Conservation (phyloP, 345 rosid genomes). For the Populus nigra region DNA sequence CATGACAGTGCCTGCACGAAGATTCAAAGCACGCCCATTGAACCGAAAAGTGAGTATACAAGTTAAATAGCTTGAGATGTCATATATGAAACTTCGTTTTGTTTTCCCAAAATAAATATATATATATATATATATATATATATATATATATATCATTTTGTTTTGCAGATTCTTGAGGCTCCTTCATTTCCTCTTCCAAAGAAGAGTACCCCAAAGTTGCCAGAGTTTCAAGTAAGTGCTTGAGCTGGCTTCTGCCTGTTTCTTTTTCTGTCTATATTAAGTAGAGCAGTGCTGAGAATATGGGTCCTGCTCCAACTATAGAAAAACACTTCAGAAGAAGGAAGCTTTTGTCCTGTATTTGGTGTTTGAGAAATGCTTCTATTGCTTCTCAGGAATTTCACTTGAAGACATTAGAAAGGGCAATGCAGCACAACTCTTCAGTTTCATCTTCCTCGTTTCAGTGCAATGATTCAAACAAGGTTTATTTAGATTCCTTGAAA, state of each 20-base stretch:
- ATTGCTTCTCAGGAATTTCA: conserved; percentile 67
- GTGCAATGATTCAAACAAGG: conserved; percentile 51
- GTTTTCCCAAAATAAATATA: conserved; percentile 7
- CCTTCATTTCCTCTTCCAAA: conserved; percentile 74
- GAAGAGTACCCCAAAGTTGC: conserved; percentile 74
- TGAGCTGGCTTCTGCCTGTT: conserved; percentile 4
- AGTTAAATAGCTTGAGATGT: conserved; percentile 7
- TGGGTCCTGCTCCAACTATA: neutral
- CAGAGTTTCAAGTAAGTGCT: conserved; percentile 78
- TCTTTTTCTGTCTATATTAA: neutral
- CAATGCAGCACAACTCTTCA: conserved; percentile 62
- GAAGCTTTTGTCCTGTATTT: conserved; percentile 5
- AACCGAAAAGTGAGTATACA: conserved; percentile 79
- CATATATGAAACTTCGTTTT: conserved; percentile 1
- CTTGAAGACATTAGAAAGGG: conserved; percentile 84
- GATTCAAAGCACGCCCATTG: conserved; percentile 91
- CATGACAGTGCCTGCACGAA: conserved; percentile 33
- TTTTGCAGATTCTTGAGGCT: conserved; percentile 74
- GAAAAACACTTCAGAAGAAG: neutral
- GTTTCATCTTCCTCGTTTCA: conserved; percentile 42
- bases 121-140: neutral
- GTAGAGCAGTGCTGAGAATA: neutral
- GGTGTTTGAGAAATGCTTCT: conserved; percentile 13
- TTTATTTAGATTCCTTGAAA: conserved; percentile 11
- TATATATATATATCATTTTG: neutral